Base-by-base conservation (phyloP, 768 basidiomycete genomes). In the Leccinellum albellum region DNA sequence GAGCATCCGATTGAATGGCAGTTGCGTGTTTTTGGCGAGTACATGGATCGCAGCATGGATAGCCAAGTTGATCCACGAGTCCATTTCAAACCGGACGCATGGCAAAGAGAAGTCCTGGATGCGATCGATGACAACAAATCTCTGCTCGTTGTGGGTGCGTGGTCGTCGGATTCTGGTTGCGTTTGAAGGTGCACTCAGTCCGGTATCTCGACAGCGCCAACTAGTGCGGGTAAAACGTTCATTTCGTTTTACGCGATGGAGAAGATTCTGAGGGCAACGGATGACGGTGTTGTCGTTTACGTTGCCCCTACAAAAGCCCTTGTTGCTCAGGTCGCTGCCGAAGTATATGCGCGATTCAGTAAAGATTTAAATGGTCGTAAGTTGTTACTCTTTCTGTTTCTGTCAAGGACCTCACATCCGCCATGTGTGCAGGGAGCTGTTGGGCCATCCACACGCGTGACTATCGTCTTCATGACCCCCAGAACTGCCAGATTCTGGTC, bases 201-300 rank as follows among this genome's bases (percentile, higher is more conserved):
- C 29, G 15, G 29, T 37, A 49, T 51, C 44, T 32, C 6, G 44
- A 4, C 61, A 87, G 85, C 85, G 3, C 86, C 86, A 1, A 87
- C 85, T 1, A 85, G 84, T 68, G 86, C 86, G 1, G 86, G 87
- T 28, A 89, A 89, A 68, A 89, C 88, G 0, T 89, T 89, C 64
- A 87, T 89, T 44, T 86, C 85, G 3, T 89, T 79, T 67, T 88
- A 88, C 61, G 87, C 88, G 0, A 89, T 89, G 87, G 86, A 88
- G 66, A 80, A 81, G 59, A 74, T 87, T 14, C 71, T 89, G 3
- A 73, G 83, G 54, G 75, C 74, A 40, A 85, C 85, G 0, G 83
- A 89, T 63, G 80, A 88, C 44, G 86, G 84, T 0, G 76, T 89
- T 42, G 65, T 89, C 33, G 82, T 89, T 20, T 89, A 89, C 65